Base-by-base conservation (phyloP, 2,329 filamentous ascomycete species). In the Calonectria multiphialidica region DNA sequence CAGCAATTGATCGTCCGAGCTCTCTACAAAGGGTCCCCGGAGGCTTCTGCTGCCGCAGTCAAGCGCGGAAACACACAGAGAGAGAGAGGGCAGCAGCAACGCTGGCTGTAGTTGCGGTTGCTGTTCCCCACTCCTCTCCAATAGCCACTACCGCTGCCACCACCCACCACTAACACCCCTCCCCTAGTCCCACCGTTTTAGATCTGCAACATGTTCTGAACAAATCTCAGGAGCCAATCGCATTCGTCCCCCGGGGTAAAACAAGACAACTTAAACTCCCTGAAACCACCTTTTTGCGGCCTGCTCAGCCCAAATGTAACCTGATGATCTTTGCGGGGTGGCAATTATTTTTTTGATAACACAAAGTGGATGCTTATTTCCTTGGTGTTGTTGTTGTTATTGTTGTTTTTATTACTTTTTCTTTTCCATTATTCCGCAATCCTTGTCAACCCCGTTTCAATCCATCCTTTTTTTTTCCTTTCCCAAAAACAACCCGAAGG, bases 11-110 rank as follows among this genome's bases (percentile, higher is more conserved):
- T 62, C 62, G 47, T 42, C 45, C 45, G 10, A 59, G 53, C 53
- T 37, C 37, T 55, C 69, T 55, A 57, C 66, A 67, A 65, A 65
- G 57, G 64, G 66, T 47, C 47, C 47, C 55, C 55, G 55, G 62
- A 25, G 30, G 35, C 42, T 63, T 63, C 33, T 23, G 44, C 30
- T 57, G 30, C 55, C 64, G 64, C 35, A 35, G 30, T 25, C 13
- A 18, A 44, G 35, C 21, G 13, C 30, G n/a, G 42, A 44, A n/a
- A 42, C 16, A 4, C 40, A n/a, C n/a, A n/a, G n/a, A n/a, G n/a
- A n/a, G n/a, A n/a, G n/a, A n/a, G n/a, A n/a, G n/a, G n/a, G n/a
- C n/a, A n/a, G n/a, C n/a, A n/a, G n/a, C n/a, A n/a, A n/a, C n/a
- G n/a, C n/a, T n/a, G n/a, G n/a, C n/a, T n/a, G n/a, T n/a, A n/a